Evolutionary conservation across 78 protist species (phyloP).

Genomic region (Capsaspora owczarzaki): DNA sequence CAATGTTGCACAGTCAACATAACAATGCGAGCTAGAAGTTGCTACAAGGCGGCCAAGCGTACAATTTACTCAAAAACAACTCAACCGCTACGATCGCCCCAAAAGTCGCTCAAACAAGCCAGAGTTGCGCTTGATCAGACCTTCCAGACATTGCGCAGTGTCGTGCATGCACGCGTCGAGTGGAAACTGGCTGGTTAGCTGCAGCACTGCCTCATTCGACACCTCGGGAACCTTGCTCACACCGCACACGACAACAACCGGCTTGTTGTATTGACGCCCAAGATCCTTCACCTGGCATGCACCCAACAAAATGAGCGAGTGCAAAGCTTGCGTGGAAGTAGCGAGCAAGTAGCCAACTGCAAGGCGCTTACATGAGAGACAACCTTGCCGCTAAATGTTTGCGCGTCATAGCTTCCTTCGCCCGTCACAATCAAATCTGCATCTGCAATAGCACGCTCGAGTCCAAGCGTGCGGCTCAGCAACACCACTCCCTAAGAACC

Average conservation of each 20-base stretch:
- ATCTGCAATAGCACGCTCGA: background rate
- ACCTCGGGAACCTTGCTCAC: background rate
- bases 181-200: too few species aligned
- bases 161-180: too few species aligned
- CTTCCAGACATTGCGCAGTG: too few species aligned
- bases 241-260: background rate
- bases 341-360: background rate
- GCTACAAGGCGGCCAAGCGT: too few species aligned
- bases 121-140: too few species aligned
- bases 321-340: background rate
- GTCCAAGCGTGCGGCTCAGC: background rate
- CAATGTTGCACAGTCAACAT: too few species aligned
- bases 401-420: constrained; percentile 18
- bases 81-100: too few species aligned
- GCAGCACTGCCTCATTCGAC: background rate
- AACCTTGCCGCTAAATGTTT: constrained; percentile 12
- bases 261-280: background rate
- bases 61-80: too few species aligned
- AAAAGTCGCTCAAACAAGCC: too few species aligned
- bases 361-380: constrained; percentile 5
- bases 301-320: background rate
- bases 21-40: too few species aligned
- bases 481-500: background rate
- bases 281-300: background rate
- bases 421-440: constrained; percentile 5